Percentiles rank a stretch among this genome's conserved stretches.
Conservation (phyloP, 129 eudicot genomes). For the Flaveria sonorensis region DNA sequence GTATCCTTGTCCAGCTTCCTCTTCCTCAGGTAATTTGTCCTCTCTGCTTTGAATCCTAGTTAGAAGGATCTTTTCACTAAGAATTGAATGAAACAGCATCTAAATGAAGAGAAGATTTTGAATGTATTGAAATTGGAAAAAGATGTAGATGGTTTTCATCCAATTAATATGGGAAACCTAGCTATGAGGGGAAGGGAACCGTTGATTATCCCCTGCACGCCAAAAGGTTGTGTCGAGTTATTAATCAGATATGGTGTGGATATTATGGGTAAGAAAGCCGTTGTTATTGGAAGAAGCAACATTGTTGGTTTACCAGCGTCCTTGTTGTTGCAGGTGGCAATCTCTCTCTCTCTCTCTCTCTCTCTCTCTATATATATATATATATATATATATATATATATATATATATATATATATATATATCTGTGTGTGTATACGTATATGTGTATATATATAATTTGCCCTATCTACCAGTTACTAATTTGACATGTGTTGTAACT, state of each 20-base stretch:
- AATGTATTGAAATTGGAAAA: conserved; percentile 61
- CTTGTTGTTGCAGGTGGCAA: conserved; percentile 59
- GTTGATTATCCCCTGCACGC: conserved; percentile 58
- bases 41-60: neutral
- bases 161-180: conserved; percentile 64
- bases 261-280: conserved; percentile 64
- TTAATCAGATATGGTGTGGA: conserved; percentile 54
- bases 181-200: conserved; percentile 71
- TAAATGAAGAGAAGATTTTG: conserved; percentile 62
- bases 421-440: neutral
- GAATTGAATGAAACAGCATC: conserved; percentile 49
- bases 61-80: conserved; percentile 11
- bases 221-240: conserved; percentile 68
- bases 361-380: no score
- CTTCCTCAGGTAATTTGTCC: conserved; percentile 63
- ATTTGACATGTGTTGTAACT: conserved; percentile 13
- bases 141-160: conserved; percentile 78
- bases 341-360: neutral
- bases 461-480: neutral
- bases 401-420: no score
- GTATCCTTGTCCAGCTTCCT: conserved; percentile 89
- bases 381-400: no score
- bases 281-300: conserved; percentile 72
- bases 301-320: conserved; percentile 70
- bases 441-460: neutral